phyloP scores from a whole-genome alignment of 306 rosid species.

The Quercus suber region DNA sequence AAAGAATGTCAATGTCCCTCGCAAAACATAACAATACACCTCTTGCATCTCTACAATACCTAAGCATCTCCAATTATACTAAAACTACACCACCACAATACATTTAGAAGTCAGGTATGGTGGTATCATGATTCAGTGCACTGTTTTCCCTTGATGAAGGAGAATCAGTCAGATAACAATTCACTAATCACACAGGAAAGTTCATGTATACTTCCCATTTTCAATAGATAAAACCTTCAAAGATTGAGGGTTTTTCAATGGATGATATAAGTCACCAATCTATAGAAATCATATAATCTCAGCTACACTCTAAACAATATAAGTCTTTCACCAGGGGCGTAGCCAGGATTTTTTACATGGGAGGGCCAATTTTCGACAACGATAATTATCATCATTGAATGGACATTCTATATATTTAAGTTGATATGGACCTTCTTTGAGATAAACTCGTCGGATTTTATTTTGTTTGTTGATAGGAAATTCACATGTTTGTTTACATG shows the following conservation, averaged over 20 bases:
- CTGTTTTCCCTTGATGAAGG: background rate
- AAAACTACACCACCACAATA: background rate
- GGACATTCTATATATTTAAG: too few relatives aligned
- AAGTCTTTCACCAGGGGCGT: too few relatives aligned
- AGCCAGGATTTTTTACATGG: too few relatives aligned
- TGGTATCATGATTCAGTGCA: background rate
- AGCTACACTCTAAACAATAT: background rate
- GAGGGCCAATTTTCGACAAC: too few relatives aligned
- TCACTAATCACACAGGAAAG: background rate
- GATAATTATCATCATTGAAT: too few relatives aligned
- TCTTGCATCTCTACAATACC: background rate
- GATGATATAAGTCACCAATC: background rate
- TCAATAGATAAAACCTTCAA: background rate
- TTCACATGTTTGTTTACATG: too few relatives aligned
- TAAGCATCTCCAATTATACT: background rate
- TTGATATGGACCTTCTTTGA: too few relatives aligned
- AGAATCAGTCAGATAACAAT: background rate
- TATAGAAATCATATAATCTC: background rate
- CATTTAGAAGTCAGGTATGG: background rate
- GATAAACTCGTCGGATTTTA: too few relatives aligned
- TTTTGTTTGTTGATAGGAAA: too few relatives aligned
- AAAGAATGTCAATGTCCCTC: background rate
- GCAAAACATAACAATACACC: background rate
- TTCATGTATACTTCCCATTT: background rate
- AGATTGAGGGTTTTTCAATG: background rate